Percentiles rank a stretch among this genome's conserved stretches.
phyloP scores from a whole-genome alignment of 805 yeast genomes.

The Danielozyma ontarioensis region DNA sequence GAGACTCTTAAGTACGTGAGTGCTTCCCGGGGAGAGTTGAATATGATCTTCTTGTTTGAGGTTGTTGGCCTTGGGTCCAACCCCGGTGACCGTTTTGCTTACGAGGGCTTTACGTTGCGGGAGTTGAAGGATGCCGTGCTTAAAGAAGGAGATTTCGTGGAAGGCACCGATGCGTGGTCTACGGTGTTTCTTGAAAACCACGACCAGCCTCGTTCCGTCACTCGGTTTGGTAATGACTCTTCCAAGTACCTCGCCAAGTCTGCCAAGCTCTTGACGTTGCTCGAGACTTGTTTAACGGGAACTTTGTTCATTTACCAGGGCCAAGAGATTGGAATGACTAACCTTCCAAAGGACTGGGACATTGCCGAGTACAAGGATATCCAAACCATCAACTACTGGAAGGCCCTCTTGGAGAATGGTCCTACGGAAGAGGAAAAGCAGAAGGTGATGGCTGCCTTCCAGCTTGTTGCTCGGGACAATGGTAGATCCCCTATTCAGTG shows the following conservation, averaged over 20 bases:
- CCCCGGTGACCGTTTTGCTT: slow-evolving; percentile 29
- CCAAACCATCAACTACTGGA: slow-evolving; percentile 39
- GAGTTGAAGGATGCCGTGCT: slow-evolving; percentile 40
- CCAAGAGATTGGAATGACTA: slow-evolving; percentile 55
- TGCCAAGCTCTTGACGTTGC: slow-evolving; percentile 46
- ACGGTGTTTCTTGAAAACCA: slow-evolving; percentile 54
- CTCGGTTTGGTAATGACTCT: slow-evolving; percentile 46
- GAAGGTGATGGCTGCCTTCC: slow-evolving; percentile 27
- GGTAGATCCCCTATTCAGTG: slow-evolving; percentile 57
- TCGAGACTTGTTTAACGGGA: slow-evolving; percentile 46
- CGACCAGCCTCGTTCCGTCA: slow-evolving; percentile 51
- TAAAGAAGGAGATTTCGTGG: slow-evolving; percentile 32
- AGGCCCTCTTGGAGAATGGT: slow-evolving; percentile 20
- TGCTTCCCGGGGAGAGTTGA: slow-evolving; percentile 33
- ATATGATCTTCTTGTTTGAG: slow-evolving; percentile 35
- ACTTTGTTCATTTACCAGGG: slow-evolving; percentile 57
- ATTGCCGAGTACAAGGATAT: slow-evolving; percentile 49
- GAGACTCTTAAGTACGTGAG: slow-evolving; percentile 40
- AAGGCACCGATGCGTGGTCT: slow-evolving; percentile 52
- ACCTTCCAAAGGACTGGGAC: slow-evolving; percentile 42
- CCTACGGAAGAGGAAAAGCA: slow-evolving; percentile 17
- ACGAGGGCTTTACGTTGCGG: slow-evolving; percentile 25
- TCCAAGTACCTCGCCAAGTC: slow-evolving; percentile 27
- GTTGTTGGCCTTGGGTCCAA: slow-evolving; percentile 35
- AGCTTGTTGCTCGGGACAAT: slow-evolving; percentile 44